Percentiles rank a stretch among this genome's conserved stretches.
Conservation (phyloP, 805 yeast genomes). For the Candida railenensis region DNA sequence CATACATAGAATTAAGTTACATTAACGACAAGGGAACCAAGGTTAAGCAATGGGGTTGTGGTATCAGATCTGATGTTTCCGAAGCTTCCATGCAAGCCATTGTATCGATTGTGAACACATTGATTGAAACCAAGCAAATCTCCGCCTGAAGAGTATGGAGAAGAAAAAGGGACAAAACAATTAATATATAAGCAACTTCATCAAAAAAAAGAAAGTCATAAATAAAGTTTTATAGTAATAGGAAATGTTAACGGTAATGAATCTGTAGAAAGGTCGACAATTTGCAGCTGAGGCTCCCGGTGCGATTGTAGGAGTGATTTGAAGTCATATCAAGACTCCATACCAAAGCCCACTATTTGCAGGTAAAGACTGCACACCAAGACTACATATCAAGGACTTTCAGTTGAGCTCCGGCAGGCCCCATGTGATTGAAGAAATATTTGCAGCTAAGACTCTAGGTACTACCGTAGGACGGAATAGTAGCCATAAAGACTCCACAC, state of each 20-base stretch:
- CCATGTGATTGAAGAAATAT: too few species aligned
- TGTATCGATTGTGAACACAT: constrained; percentile 59
- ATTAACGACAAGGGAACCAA: constrained; percentile 36
- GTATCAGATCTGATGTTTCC: constrained; percentile 86
- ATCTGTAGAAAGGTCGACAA: not conserved
- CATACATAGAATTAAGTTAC: constrained; percentile 51
- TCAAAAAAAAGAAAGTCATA: not conserved
- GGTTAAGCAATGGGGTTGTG: constrained; percentile 79
- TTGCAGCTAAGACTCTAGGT: too few species aligned
- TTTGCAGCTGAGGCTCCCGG: too few species aligned
- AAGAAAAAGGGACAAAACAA: not conserved
- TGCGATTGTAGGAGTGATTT: too few species aligned
- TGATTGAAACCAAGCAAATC: constrained; percentile 18
- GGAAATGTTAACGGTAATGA: not conserved
- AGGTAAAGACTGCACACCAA: too few species aligned
- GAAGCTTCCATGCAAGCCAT: constrained; percentile 77
- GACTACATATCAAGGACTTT: too few species aligned
- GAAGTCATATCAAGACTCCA: too few species aligned
- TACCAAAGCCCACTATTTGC: too few species aligned
- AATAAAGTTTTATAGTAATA: not conserved
- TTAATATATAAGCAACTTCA: too few species aligned
- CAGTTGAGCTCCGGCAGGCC: too few species aligned
- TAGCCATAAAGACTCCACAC: too few species aligned
- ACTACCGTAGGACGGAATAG: too few species aligned
- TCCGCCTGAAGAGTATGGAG: not conserved